phyloP scores from a whole-genome alignment of 2,329 filamentous ascomycete genomes.

The Epichloe uncinata region DNA sequence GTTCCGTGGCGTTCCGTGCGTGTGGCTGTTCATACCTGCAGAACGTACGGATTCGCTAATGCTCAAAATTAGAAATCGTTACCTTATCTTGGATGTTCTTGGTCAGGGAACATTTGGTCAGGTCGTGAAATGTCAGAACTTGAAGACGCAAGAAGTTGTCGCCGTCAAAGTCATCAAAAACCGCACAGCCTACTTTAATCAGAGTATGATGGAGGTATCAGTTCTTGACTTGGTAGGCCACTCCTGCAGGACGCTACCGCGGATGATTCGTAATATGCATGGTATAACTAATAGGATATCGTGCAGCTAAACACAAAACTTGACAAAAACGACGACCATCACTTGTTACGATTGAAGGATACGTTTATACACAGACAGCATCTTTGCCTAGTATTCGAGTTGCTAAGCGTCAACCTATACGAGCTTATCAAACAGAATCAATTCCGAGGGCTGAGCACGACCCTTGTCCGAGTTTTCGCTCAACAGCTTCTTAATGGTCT shows the following conservation, averaged over 20 bases:
- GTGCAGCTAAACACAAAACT: constrained; percentile 86
- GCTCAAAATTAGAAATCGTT: constrained; percentile 56
- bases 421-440: constrained; percentile 99
- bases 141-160: constrained; percentile 96
- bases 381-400: constrained; percentile 89
- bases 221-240: constrained; percentile 74
- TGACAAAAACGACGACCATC: constrained; percentile 98
- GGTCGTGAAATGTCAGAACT: constrained; percentile 96
- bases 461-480: constrained; percentile 90
- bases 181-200: constrained; percentile 96
- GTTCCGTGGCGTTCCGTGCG: too few relatives aligned
- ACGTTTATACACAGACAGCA: constrained; percentile 98
- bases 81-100: constrained; percentile 90
- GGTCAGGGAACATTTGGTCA: constrained; percentile 97
- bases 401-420: constrained; percentile 94
- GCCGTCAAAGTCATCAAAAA: constrained; percentile 99
- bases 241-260: neutral
- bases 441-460: constrained; percentile 93
- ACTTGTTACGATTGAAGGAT: constrained; percentile 85
- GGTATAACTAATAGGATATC: constrained; percentile 12
- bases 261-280: neutral
- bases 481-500: constrained; percentile 91
- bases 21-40: neutral
- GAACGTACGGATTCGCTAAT: neutral
- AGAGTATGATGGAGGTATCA: constrained; percentile 99